Base-by-base conservation (phyloP, 225 moss, liverwort and hornwort species). In the Bryoerythrophyllum caledonicum region DNA sequence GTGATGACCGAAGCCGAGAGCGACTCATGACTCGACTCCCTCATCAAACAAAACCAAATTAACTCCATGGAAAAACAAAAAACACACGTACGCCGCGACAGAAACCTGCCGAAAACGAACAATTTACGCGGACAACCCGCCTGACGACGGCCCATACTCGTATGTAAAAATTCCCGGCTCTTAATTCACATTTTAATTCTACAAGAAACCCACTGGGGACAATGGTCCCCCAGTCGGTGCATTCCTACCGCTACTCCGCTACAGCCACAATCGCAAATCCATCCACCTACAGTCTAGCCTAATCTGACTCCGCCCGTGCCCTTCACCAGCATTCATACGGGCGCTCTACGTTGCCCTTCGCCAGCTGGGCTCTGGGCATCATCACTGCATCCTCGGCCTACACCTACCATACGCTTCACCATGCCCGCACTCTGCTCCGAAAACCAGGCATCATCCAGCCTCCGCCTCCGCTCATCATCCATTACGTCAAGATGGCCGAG, bases 401-500 rank as follows among this genome's bases (percentile, higher is more conserved):
- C 66, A 10, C 4, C 28, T 28, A 48, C 17, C 66, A 28, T 66
- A 9, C 10, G 17, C 27, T 10, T 17, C 27, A 8, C 7, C 28
- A 28, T 2, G 59, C 16, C 14, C 27, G 26, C 44, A 3, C 14
- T 44, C 44, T 44, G 14, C 44, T 44, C 12, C 14, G 14, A 14
- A 3, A 15, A 12, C 24, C 40, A 21, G 6, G 24, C 41, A 25
- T 8, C 43, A 15, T 24, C 72, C 15, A 37, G 41, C n/a, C 11
- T 30, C 2, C 13, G 2, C 12, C 32, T 32, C 32, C 32, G n/a
- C n/a, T n/a, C 32, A 32, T 32, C 37, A 9, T 37, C 17, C 2
- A 68, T 79, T 6, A 85, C 72, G 54, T 51, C 73, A 91, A 57
- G 60, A 94, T 91, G 77, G 88, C 76, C 27, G 94, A 90, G 26